These are phyloP conservation scores for Mortierella sp. DNA, from an alignment of 371 early-diverging fungal genomes.

Conservation along the genomic window DNA sequence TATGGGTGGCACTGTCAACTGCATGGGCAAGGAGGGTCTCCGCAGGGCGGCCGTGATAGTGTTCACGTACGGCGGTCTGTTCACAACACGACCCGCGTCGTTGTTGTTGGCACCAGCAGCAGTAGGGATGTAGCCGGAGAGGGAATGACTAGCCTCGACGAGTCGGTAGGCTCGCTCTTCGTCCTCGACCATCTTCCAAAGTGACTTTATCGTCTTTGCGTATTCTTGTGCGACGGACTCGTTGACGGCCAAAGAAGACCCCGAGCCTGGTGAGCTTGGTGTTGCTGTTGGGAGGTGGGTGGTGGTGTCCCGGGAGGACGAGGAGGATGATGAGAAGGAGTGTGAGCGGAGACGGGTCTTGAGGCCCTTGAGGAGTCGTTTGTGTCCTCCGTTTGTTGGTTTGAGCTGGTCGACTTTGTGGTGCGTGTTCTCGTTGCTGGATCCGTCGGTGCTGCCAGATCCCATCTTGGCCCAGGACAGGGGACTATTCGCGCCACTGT, in stretches of 20 bases:
- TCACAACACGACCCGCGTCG: neutral
- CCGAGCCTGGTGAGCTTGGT: neutral
- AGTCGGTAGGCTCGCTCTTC: neutral
- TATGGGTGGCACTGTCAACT: neutral
- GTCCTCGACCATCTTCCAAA: slow-evolving; percentile 8
- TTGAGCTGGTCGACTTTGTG: too few species aligned
- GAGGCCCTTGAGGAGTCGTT: neutral
- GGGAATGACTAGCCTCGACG: neutral
- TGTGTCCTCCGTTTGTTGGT: too few species aligned
- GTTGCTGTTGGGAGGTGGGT: neutral
- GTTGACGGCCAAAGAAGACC: neutral
- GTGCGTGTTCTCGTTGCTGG: too few species aligned
- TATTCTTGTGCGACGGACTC: neutral
- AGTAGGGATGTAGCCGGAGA: neutral
- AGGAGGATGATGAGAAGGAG: slow-evolving; percentile 3
- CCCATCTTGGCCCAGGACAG: too few species aligned
- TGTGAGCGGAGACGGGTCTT: neutral
- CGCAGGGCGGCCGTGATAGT: neutral
- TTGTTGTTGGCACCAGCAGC: neutral
- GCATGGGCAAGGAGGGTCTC: neutral
- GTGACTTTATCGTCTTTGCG: neutral
- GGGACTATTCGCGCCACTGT: too few species aligned
- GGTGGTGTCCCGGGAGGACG: neutral
- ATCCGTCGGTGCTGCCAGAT: too few species aligned
- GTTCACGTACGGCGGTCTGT: neutral